A percentile compares a stretch with the other conserved stretches of the same genome.
These are phyloP conservation scores for Arabidopsis lyrata DNA, from an alignment of 441 rosid species.

Conservation along the genomic window DNA sequence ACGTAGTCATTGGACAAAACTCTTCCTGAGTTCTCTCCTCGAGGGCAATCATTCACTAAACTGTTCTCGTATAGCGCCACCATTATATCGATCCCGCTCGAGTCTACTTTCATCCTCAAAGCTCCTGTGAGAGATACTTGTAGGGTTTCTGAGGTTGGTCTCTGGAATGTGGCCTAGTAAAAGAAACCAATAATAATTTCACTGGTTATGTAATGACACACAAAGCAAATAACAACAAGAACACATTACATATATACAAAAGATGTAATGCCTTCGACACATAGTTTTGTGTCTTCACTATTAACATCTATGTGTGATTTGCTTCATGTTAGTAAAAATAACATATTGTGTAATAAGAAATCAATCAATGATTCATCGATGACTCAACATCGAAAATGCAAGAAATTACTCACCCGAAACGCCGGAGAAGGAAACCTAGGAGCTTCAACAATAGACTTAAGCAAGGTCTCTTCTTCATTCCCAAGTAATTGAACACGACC, in stretches of 20 bases:
- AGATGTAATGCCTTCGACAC: constrained; percentile 3
- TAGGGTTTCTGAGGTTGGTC: constrained; percentile 65
- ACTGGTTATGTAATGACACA: background rate
- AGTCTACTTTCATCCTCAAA: constrained; percentile 64
- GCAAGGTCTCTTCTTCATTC: constrained; percentile 67
- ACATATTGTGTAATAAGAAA: background rate
- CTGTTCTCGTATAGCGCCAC: constrained; percentile 83
- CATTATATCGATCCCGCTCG: constrained; percentile 66
- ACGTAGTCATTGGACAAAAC: constrained; percentile 77
- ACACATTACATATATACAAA: background rate
- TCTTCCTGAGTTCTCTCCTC: constrained; percentile 82
- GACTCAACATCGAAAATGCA: background rate
- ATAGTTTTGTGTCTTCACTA: background rate
- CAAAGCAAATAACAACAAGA: background rate
- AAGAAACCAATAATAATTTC: background rate
- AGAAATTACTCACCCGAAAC: constrained; percentile 56
- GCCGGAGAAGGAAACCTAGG: constrained; percentile 70
- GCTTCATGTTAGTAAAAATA: background rate
- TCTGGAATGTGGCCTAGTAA: constrained; percentile 67
- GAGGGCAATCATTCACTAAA: constrained; percentile 63
- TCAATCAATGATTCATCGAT: background rate
- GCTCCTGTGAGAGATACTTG: constrained; percentile 71
- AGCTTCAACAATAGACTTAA: constrained; percentile 61
- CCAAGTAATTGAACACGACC: constrained; percentile 73
- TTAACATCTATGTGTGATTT: background rate